Evolutionary conservation across 352 stramenopile species (phyloP), one percentile per base, ranked within the genome.

Genomic region (Phytophthora pistaciae): DNA sequence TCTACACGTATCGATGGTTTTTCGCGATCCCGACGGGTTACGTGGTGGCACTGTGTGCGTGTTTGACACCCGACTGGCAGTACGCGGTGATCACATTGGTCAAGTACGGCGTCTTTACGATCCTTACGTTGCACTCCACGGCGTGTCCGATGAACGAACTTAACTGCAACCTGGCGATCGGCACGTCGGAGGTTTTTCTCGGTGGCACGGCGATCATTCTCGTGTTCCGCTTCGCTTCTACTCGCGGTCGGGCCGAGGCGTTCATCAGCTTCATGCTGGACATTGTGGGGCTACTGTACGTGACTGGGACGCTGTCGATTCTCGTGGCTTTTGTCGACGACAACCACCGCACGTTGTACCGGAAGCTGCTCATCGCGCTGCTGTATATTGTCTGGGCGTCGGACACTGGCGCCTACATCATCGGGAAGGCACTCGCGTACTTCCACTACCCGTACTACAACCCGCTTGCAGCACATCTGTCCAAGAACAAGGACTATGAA

Each of bases 401-500:
- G 46, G 96, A 99, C 78, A 93, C 98, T 8, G 94, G 94, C 31
- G 96, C 95, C 3, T 99, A 98, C 74, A 87, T 98, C 67, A 91
- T 90, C 8, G 97, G 97, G 20, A 91, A 97, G 56, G 63, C 83
- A 5, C 94, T 97, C 58, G 93, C 85, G 16, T 88, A 87, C 20
- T 95, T 89, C 29, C 90, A 96, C 44, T 88, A 98, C 18, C 84
- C 86, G 27, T 78, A 81, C 33, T 91, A 98, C 42, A 79, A 89
- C 23, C 79, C 82, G 1, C 84, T 97, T 1, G 96, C 96, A 0
- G 91, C 91, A 1, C 92, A 95, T 60, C 63, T 98, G 6, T 98
- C 91, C 42, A 96, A 96, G 25, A 99, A 99, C 85, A 99, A 99
- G 71, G 97, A 97, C 36, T 92, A 99, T 16, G 97, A 99, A 82